Evolutionary conservation across 1,139 yeast genomes (phyloP).

Genomic region (Sugiyamaella pinicola): DNA sequence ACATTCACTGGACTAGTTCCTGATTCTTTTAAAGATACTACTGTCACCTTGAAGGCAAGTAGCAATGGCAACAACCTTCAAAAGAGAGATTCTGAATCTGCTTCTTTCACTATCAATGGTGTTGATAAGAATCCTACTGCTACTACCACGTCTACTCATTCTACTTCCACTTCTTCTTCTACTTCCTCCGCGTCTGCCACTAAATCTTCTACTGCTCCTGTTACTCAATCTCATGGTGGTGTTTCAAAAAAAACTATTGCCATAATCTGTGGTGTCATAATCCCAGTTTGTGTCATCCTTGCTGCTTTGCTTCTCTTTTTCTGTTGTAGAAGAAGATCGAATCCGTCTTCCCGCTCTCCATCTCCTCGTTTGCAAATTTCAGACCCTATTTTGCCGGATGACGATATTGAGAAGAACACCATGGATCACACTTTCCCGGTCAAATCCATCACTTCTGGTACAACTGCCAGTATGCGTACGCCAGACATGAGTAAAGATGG

Average conservation of each 20-base stretch:
- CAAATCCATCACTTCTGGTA: slow-evolving; percentile 49
- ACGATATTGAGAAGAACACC: slow-evolving; percentile 25
- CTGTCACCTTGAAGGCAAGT: slow-evolving; percentile 48
- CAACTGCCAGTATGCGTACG: slow-evolving; percentile 30
- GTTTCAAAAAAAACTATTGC: slow-evolving; percentile 57
- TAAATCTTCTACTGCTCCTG: slow-evolving; percentile 35
- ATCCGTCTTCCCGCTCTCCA: not conserved
- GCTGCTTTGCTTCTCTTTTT: slow-evolving; percentile 54
- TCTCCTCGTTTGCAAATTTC: slow-evolving; percentile 32
- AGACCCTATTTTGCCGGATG: slow-evolving; percentile 34
- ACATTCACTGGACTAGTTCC: slow-evolving; percentile 76
- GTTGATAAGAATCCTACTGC: slow-evolving; percentile 39
- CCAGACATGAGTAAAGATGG: slow-evolving; percentile 22
- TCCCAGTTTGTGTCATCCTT: slow-evolving; percentile 61
- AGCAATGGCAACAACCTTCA: slow-evolving; percentile 22
- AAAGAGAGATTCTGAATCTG: slow-evolving; percentile 40
- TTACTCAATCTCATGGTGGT: slow-evolving; percentile 38
- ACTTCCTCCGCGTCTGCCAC: slow-evolving; percentile 36
- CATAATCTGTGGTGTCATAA: slow-evolving; percentile 85
- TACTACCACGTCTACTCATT: slow-evolving; percentile 28
- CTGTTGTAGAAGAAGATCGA: slow-evolving; percentile 57
- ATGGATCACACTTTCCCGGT: slow-evolving; percentile 35
- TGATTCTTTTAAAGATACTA: slow-evolving; percentile 51
- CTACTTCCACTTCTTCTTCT: slow-evolving; percentile 32
- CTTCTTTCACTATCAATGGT: slow-evolving; percentile 60